Evolutionary conservation across 345 rosid genomes (phyloP), one percentile per base, ranked within the genome.

Genomic region (Eucalyptus pauciflora): DNA sequence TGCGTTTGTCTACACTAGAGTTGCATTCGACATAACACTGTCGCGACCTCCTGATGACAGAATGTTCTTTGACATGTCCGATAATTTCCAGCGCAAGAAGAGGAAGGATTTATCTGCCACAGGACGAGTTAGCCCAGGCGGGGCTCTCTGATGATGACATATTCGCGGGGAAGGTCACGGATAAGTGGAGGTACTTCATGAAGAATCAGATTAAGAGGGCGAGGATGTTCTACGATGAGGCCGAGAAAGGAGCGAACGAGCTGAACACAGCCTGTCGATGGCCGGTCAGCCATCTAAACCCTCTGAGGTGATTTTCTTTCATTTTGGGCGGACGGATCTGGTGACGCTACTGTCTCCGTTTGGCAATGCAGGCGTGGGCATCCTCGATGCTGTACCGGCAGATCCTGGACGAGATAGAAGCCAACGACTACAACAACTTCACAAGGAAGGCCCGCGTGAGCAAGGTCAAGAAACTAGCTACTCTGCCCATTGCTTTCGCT

Each of bases 371-470:
- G 98, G 96, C 95, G 64, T 94, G 94, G 96, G 97, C 97, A 79
- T 96, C 98, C 4, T 90, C 96, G 89, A 86, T 94, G 88, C 52
- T 95, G 89, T 96, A 96, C 86, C 91, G 93, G 50, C 94, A 93
- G 83, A 96, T 96, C 91, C 88, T 96, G 85, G 98, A 96, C 87
- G 98, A 94, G 92, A 97, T 97, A 43, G 98, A 96, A 92, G 99
- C 97, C 16, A 97, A 95, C 81, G 97, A 97, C 90, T 95, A 95
- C 91, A 89, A 95, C 93, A 96, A 95, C 91, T 96, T 96, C 92
- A 94, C 97, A 4, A 95, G 92, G 95, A 92, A 98, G 71, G 97
- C 99, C 27, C 94, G 94, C 86, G 97, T 95, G 14, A 92, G 96
- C 85, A 96, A 95, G 90, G 92, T 89, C 83, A 96, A 95, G 98